These are phyloP conservation scores for Curvularia sp. DNA, from an alignment of 2,329 filamentous ascomycete species.

Conservation along the genomic window DNA sequence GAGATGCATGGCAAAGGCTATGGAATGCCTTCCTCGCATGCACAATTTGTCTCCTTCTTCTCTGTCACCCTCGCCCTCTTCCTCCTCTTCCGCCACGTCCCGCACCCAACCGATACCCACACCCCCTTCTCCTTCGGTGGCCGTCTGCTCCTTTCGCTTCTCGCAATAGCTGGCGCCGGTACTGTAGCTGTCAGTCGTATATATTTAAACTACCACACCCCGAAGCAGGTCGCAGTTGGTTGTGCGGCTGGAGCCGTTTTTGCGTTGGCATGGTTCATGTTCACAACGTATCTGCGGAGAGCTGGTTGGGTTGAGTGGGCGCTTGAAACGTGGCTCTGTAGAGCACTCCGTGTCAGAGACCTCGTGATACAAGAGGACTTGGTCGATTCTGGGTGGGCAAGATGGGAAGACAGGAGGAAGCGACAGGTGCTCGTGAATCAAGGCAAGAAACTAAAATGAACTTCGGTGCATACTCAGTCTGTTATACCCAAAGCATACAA, in stretches of 20 bases:
- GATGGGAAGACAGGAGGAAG: constrained; percentile 71
- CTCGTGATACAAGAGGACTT: constrained; percentile 87
- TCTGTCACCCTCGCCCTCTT: constrained; percentile 84
- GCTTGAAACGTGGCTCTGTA: constrained; percentile 69
- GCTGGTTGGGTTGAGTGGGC: constrained; percentile 75
- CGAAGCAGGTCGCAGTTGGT: constrained; percentile 84
- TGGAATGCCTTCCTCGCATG: constrained; percentile 95
- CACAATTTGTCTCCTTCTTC: constrained; percentile 94
- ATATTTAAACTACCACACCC: constrained; percentile 92
- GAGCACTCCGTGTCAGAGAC: constrained; percentile 77
- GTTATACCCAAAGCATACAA: background rate
- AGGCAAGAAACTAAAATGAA: constrained; percentile 37
- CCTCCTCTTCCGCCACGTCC: constrained; percentile 75
- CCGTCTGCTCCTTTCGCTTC: constrained; percentile 61
- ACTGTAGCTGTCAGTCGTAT: constrained; percentile 79
- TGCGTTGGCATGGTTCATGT: constrained; percentile 78
- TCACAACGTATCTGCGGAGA: constrained; percentile 71
- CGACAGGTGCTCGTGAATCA: constrained; percentile 31
- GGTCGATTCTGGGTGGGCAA: constrained; percentile 90
- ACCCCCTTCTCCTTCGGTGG: constrained; percentile 67
- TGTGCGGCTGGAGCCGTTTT: constrained; percentile 72
- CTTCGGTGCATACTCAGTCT: background rate
- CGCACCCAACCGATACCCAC: constrained; percentile 56
- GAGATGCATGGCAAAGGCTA: constrained; percentile 88
- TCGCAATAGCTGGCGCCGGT: constrained; percentile 51